phyloP scores from a whole-genome alignment of 2,329 filamentous ascomycete genomes.

The Cordyceps cicadae region DNA sequence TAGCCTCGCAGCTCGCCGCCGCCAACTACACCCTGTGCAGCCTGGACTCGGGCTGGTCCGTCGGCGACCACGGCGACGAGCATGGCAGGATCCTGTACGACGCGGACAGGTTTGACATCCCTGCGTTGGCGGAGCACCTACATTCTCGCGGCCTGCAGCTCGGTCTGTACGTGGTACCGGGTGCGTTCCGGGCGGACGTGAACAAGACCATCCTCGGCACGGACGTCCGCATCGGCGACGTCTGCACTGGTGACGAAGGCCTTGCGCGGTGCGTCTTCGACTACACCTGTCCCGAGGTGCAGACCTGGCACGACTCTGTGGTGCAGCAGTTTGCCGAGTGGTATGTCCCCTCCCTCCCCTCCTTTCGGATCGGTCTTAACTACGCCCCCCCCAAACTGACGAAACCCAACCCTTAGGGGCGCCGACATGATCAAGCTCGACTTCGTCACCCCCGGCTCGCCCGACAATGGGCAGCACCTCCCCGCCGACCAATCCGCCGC shows the following conservation, averaged over 20 bases:
- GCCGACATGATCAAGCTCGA: constrained; percentile 17
- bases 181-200: constrained; percentile 14
- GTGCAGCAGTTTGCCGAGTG: constrained; percentile 15
- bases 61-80: constrained; percentile 16
- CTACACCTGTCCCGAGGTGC: constrained; percentile 14
- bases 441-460: constrained; percentile 16
- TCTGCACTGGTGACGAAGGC: constrained; percentile 15
- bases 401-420: constrained; percentile 7
- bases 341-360: too few species aligned
- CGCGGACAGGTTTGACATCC: constrained; percentile 13
- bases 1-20: constrained; percentile 6
- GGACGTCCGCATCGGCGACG: constrained; percentile 14
- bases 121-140: constrained; percentile 14
- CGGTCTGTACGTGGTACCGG: constrained; percentile 16
- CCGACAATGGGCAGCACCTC: constrained; percentile 15
- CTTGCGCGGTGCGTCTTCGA: constrained; percentile 16
- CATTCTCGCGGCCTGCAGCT: constrained; percentile 15
- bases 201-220: constrained; percentile 16
- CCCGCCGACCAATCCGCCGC: constrained; percentile 14
- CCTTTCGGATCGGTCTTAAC: neutral
- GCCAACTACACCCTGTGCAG: constrained; percentile 16
- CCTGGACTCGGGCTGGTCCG: constrained; percentile 18
- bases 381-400: neutral
- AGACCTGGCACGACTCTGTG: constrained; percentile 16
- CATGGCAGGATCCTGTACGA: constrained; percentile 16